Evolutionary conservation across 2,329 filamentous ascomycete genomes (phyloP).

Genomic region (Paraphoma sp.): DNA sequence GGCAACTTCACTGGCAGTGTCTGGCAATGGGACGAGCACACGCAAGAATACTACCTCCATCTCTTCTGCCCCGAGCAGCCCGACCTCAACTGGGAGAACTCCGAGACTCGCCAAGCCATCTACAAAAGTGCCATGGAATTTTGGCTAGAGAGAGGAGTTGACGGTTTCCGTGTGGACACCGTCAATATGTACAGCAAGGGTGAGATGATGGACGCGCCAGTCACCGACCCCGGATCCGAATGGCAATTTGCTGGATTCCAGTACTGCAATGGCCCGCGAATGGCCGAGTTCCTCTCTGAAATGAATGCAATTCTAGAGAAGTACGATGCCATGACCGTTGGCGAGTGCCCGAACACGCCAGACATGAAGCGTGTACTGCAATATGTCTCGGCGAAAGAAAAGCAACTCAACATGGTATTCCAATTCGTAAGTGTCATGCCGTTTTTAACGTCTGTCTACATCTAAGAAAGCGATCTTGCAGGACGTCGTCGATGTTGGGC

Average conservation of each 20-base stretch:
- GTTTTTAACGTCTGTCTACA: neutral
- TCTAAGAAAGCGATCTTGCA: constrained; percentile 19
- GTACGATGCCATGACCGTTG: constrained; percentile 74
- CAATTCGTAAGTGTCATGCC: constrained; percentile 47
- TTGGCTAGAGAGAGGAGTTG: constrained; percentile 76
- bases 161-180: constrained; percentile 51
- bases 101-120: constrained; percentile 70
- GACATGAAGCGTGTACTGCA: constrained; percentile 63
- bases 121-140: constrained; percentile 75
- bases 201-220: constrained; percentile 40
- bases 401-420: constrained; percentile 73
- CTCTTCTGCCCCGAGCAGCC: constrained; percentile 79
- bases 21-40: constrained; percentile 76
- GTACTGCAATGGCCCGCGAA: constrained; percentile 71
- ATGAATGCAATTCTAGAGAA: constrained; percentile 65
- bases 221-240: constrained; percentile 38
- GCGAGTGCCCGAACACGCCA: constrained; percentile 70
- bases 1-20: constrained; percentile 66
- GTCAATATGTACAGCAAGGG: constrained; percentile 49
- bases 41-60: constrained; percentile 75
- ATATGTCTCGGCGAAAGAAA: constrained; percentile 65
- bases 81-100: constrained; percentile 85
- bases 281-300: constrained; percentile 72
- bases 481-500: constrained; percentile 49
- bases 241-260: constrained; percentile 52